Conservation (phyloP, 352 stramenopile species). For the Globisporangium yorkense region DNA sequence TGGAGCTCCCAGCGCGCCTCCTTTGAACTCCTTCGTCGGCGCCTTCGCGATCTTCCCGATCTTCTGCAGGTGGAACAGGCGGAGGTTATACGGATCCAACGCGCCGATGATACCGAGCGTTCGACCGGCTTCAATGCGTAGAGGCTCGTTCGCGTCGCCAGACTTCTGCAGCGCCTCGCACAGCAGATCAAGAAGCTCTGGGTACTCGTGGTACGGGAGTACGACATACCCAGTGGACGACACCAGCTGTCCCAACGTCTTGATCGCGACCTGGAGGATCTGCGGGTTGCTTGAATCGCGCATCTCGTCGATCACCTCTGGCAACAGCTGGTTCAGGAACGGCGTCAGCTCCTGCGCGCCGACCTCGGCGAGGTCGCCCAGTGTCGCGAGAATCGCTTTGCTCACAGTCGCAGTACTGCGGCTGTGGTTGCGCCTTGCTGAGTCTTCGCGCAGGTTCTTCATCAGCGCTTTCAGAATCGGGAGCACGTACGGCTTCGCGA, state of each 20-base stretch:
- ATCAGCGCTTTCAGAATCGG: slow-evolving; percentile 82
- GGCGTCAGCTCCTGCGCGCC: slow-evolving; percentile 71
- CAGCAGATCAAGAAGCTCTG: slow-evolving; percentile 74
- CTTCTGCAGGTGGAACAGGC: slow-evolving; percentile 76
- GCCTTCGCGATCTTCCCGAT: slow-evolving; percentile 68
- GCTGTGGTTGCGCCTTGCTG: slow-evolving; percentile 54
- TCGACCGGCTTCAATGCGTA: slow-evolving; percentile 75
- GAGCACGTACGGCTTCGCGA: slow-evolving; percentile 82
- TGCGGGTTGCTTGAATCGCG: slow-evolving; percentile 79
- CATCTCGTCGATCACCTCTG: slow-evolving; percentile 85
- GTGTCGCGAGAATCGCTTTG: slow-evolving; percentile 78
- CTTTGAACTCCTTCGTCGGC: slow-evolving; percentile 69
- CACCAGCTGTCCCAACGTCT: slow-evolving; percentile 77
- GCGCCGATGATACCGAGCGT: slow-evolving; percentile 79
- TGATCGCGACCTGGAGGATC: slow-evolving; percentile 82
- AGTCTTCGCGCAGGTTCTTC: slow-evolving; percentile 85
- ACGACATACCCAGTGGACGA: slow-evolving; percentile 83
- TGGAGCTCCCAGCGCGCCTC: slow-evolving; percentile 9
- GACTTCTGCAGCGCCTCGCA: slow-evolving; percentile 77
- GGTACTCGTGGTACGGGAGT: slow-evolving; percentile 80
- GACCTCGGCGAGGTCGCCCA: slow-evolving; percentile 76
- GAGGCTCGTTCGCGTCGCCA: slow-evolving; percentile 64
- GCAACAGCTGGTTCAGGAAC: slow-evolving; percentile 80
- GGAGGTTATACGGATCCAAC: slow-evolving; percentile 81
- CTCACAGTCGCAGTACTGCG: slow-evolving; percentile 76